Evolutionary conservation across 2,329 filamentous ascomycete genomes (phyloP), one percentile per base, ranked within the genome.

Genomic region (Nectriaceae sp.): DNA sequence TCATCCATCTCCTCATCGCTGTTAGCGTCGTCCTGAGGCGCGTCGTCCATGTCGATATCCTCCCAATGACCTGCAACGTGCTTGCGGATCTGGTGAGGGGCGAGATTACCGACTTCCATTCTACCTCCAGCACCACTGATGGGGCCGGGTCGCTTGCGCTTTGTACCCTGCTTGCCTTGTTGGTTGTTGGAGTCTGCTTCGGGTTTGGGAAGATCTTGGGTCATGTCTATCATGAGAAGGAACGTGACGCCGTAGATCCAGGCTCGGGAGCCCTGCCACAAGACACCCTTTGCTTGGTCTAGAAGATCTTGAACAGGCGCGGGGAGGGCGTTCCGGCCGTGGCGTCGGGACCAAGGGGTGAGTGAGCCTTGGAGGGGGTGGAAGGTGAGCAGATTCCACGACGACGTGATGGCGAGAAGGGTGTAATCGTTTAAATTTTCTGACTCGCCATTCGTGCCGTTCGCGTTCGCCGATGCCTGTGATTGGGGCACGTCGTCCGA

Each of bases 191-290:
- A 52, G 26, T 70, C 65, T n/a, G 63, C 55, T 15, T 67, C 61
- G 1, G 62, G 54, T 31, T 64, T 60, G n/a, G 64, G 63, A 21
- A 94, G 78, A 66, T 96, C 87, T 61, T 81, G 80, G 18, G 82
- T 81, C 22, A 96, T 74, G 66, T 97, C 91, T 51, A 99, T 83
- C 92, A 97, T 97, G 73, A 89, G 91, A 20, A 99, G 70, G 79
- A 91, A 97, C 1, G 82, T 85, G 35, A 84, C 82, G 5, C 93
- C 92, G 63, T 96, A 97, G 18, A 97, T 72, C 90, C 93, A 97
- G 6, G 93, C 71, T 13, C 93, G 82, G 21, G 76, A 75, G 1
- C 87, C 76, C 64, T 95, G 88, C 92, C 93, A 97, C 33, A 96
- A 69, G 21, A 85, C 84, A 3, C 91, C 92, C 75, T 93, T 93